Percentiles rank a stretch among this genome's conserved stretches.
Conservation (phyloP, 2,329 filamentous ascomycete species). For the Fusarium avenaceum region DNA sequence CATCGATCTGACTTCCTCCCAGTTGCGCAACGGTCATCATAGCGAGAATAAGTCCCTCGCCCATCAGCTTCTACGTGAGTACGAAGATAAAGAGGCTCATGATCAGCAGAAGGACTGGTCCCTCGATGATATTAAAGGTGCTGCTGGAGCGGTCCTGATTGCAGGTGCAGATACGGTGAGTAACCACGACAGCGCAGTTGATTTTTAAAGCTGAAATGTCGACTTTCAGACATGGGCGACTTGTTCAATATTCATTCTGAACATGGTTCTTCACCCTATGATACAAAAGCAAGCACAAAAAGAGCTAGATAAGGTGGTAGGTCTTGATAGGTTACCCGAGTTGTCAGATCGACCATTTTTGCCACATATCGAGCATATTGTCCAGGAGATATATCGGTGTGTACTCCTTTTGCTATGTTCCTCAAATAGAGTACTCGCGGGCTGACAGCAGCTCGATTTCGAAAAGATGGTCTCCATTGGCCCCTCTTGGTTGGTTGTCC, state of each 20-base stretch:
- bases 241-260: conserved; percentile 58
- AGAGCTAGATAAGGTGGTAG: conserved; percentile 61
- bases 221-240: conserved; percentile 48
- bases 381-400: conserved; percentile 60
- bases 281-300: conserved; percentile 63
- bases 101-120: conserved; percentile 45
- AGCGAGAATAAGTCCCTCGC: conserved; percentile 45
- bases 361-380: conserved; percentile 59
- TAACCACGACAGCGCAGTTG: conserved; percentile 25
- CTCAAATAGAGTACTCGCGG: background rate
- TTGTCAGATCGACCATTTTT: conserved; percentile 61
- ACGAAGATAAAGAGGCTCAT: conserved; percentile 32
- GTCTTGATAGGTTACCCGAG: conserved; percentile 58
- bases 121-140: conserved; percentile 63
- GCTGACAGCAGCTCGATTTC: conserved; percentile 2
- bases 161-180: conserved; percentile 61
- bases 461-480: conserved; percentile 58
- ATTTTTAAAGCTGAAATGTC: conserved; percentile 40
- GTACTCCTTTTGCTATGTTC: conserved; percentile 8
- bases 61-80: conserved; percentile 43
- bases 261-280: conserved; percentile 58
- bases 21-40: conserved; percentile 21
- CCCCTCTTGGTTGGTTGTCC: conserved; percentile 57
- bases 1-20: conserved; percentile 28
- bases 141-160: conserved; percentile 63